phyloP scores from a whole-genome alignment of 352 stramenopile species.

The Globisporangium paddicum region DNA sequence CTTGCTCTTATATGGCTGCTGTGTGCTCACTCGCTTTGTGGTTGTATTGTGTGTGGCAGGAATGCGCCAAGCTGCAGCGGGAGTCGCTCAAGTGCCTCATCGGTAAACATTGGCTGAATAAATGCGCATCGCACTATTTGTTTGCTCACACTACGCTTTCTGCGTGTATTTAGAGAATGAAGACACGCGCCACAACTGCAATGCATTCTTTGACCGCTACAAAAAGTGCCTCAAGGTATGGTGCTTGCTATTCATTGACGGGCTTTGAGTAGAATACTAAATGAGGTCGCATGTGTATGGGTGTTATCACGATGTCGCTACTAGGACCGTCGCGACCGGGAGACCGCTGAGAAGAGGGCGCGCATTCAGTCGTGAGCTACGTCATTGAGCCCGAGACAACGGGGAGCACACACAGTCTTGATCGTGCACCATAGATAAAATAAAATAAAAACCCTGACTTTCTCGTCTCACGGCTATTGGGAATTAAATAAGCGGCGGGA shows the following conservation, averaged over 20 bases:
- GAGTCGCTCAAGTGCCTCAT: constrained; percentile 70
- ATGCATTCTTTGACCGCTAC: constrained; percentile 63
- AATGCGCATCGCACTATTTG: not conserved
- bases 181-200: constrained; percentile 36
- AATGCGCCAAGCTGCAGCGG: constrained; percentile 60
- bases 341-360: constrained; percentile 28
- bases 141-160: not conserved
- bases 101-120: constrained; percentile 13
- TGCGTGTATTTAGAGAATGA: constrained; percentile 36
- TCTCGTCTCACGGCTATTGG: not conserved
- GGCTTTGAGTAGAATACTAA: too few species aligned
- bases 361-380: constrained; percentile 11
- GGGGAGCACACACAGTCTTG: not conserved
- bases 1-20: not conserved
- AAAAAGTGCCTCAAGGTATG: constrained; percentile 55
- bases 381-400: not conserved
- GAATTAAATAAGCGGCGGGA: constrained; percentile 66
- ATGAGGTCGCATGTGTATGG: not conserved
- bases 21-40: not conserved
- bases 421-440: not conserved
- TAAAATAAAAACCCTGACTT: not conserved
- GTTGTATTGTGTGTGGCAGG: constrained; percentile 21
- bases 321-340: constrained; percentile 35
- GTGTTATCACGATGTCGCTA: not conserved
- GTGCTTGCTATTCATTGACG: too few species aligned